Evolutionary conservation across 495 filamentous ascomycete species (phyloP).

Genomic region (Stereocaulon alpinum): DNA sequence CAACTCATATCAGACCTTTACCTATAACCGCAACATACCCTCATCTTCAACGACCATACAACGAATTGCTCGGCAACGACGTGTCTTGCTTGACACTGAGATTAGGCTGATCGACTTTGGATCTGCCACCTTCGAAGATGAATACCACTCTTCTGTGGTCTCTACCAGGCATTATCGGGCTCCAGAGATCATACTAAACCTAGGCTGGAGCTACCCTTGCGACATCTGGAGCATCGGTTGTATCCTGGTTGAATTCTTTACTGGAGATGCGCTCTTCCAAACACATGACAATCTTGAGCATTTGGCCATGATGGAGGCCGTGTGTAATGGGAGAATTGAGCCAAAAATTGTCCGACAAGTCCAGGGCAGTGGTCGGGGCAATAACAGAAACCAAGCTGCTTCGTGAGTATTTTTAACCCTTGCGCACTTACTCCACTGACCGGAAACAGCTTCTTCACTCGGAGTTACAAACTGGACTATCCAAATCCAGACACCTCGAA

Average conservation of each 20-base stretch:
- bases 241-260: constrained; percentile 98
- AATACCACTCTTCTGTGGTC: constrained; percentile 96
- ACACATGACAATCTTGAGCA: constrained; percentile 98
- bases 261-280: constrained; percentile 93
- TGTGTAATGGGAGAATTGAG: constrained; percentile 68
- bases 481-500: constrained; percentile 79
- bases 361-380: constrained; percentile 49
- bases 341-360: constrained; percentile 65
- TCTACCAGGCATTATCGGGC: constrained; percentile 94
- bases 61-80: constrained; percentile 73
- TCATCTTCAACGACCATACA: constrained; percentile 70
- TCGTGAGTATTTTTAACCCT: constrained; percentile 49
- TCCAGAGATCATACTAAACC: constrained; percentile 91
- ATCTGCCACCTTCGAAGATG: constrained; percentile 94
- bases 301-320: constrained; percentile 98
- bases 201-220: constrained; percentile 96
- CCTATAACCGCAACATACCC: constrained; percentile 88
- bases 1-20: constrained; percentile 88
- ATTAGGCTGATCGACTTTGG: constrained; percentile 97
- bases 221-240: constrained; percentile 99
- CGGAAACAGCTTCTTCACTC: constrained; percentile 66
- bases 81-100: constrained; percentile 86
- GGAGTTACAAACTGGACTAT: constrained; percentile 67
- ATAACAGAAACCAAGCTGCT: constrained; percentile 61
- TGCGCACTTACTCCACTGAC: constrained; percentile 14